Conservation (phyloP, 1,284 basidiomycete species). For the Coniferiporia sulphurascens region DNA sequence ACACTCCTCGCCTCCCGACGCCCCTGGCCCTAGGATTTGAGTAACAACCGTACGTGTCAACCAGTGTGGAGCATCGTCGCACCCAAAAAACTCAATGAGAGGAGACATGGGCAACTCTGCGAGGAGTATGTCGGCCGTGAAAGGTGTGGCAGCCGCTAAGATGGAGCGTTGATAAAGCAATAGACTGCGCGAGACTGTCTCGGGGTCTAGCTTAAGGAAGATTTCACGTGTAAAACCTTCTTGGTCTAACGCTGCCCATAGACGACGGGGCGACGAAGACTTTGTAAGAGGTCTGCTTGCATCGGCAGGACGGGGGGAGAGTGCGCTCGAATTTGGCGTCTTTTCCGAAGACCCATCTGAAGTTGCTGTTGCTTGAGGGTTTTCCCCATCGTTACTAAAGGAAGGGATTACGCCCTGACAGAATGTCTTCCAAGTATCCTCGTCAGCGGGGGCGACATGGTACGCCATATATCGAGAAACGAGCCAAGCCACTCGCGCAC, state of each 20-base stretch:
- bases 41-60: conserved; percentile 64
- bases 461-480: conserved; percentile 57
- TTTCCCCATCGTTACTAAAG: conserved; percentile 33
- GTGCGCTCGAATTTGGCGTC: conserved; percentile 48
- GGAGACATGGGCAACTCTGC: conserved; percentile 14
- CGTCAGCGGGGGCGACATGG: conserved; percentile 48
- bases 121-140: conserved; percentile 37
- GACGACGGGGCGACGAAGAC: conserved; percentile 22
- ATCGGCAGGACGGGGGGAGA: conserved; percentile 56
- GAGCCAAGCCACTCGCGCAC: conserved; percentile 54
- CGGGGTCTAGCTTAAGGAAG: conserved; percentile 52
- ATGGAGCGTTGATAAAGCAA: conserved; percentile 49
- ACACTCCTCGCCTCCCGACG: conserved; percentile 22
- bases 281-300: conserved; percentile 29
- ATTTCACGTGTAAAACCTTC: conserved; percentile 69
- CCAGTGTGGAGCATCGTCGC: conserved; percentile 70
- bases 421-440: conserved; percentile 56
- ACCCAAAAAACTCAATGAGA: conserved; percentile 51
- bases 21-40: conserved; percentile 56
- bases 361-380: conserved; percentile 47
- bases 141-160: conserved; percentile 44
- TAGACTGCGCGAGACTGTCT: conserved; percentile 54
- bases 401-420: conserved; percentile 44
- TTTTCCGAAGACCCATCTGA: conserved; percentile 35
- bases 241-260: conserved; percentile 47